These are phyloP conservation scores for Pseudocohnilembus persalinus DNA, from an alignment of 169 alveolate species.

Conservation along the genomic window DNA sequence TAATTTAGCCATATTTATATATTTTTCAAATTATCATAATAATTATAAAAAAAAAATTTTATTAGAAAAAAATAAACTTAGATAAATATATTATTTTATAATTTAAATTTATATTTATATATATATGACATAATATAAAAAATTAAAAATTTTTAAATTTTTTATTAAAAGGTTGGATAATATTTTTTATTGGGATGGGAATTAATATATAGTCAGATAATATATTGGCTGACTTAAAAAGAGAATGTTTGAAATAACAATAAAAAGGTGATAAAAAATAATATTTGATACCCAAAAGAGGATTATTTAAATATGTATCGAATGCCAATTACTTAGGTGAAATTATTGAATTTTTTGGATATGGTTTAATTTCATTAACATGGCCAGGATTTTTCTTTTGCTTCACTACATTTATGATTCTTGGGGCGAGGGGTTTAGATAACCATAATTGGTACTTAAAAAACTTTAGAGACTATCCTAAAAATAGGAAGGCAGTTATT, in stretches of 20 bases:
- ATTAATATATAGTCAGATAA: slow-evolving; percentile 36
- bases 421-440: slow-evolving; percentile 27
- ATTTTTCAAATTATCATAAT: no score
- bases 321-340: slow-evolving; percentile 38
- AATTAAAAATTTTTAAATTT: no score
- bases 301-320: slow-evolving; percentile 31
- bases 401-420: slow-evolving; percentile 25
- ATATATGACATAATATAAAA: no score
- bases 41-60: no score
- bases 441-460: slow-evolving; percentile 35
- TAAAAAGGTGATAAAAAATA: slow-evolving; percentile 23
- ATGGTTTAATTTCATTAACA: slow-evolving; percentile 1
- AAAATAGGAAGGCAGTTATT: slow-evolving; percentile 30
- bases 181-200: slow-evolving; percentile 35
- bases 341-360: slow-evolving; percentile 44
- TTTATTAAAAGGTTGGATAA: slow-evolving; percentile 3
- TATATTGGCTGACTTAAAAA: not conserved
- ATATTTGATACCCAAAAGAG: slow-evolving; percentile 24
- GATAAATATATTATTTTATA: no score
- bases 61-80: no score
- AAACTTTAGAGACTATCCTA: slow-evolving; percentile 20
- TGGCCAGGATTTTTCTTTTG: slow-evolving; percentile 16
- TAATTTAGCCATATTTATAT: no score
- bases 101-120: no score
- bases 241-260: not conserved